A percentile compares a stretch with the other conserved stretches of the same genome.
Conservation (phyloP, 1,284 basidiomycete genomes). For the Sporisorium graminicola region DNA sequence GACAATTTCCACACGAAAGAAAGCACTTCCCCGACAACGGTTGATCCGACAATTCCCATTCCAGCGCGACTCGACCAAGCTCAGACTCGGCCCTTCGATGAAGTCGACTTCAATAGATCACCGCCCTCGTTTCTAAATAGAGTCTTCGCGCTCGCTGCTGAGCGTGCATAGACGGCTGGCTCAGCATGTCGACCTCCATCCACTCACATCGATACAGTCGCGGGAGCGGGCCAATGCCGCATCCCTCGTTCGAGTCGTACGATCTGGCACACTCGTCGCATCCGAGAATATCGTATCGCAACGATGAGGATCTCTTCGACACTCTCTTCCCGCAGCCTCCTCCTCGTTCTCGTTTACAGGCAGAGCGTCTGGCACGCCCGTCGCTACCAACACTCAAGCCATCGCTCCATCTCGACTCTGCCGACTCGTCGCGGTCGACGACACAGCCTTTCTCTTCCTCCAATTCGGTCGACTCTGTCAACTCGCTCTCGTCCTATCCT, state of each 20-base stretch:
- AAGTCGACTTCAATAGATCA: neutral
- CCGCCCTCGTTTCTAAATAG: neutral
- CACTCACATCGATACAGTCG: conserved; percentile 14
- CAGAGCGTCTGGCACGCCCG: conserved; percentile 37
- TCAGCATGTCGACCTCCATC: conserved; percentile 25
- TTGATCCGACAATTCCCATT: neutral
- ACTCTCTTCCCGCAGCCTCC: conserved; percentile 46
- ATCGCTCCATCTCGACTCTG: conserved; percentile 23
- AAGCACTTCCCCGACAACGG: neutral
- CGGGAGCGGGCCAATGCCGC: conserved; percentile 5
- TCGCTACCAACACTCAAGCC: conserved; percentile 39
- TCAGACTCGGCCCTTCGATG: neutral
- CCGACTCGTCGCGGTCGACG: conserved; percentile 34
- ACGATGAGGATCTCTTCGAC: conserved; percentile 33
- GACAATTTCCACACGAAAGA: neutral
- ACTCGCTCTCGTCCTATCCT: conserved; percentile 38
- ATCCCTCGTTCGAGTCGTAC: conserved; percentile 23
- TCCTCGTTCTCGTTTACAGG: conserved; percentile 33
- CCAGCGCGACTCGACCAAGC: neutral
- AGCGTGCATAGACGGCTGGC: neutral
- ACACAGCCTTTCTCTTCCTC: conserved; percentile 25
- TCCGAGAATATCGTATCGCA: conserved; percentile 7
- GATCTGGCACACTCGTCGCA: conserved; percentile 22
- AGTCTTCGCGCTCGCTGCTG: conserved; percentile 8
- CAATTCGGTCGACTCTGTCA: conserved; percentile 41